phyloP scores from a whole-genome alignment of 441 rosid species.

The Brassica balearica region DNA sequence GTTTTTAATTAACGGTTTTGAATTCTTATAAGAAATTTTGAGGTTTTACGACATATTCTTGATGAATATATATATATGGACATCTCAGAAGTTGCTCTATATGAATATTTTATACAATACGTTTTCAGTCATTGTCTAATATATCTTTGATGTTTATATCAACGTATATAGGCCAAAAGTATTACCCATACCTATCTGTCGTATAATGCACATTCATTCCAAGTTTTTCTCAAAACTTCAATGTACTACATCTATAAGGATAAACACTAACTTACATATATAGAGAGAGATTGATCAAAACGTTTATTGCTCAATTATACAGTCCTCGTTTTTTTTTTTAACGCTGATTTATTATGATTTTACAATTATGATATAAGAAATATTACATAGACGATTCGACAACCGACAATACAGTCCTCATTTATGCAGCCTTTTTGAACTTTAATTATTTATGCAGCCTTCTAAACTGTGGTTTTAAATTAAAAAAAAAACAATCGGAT shows the following conservation, averaged over 20 bases:
- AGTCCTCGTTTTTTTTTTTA: not conserved
- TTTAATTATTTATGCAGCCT: not conserved
- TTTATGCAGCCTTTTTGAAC: not conserved
- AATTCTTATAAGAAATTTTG: constrained; percentile 9
- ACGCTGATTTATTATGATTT: too few relatives aligned
- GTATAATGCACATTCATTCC: not conserved
- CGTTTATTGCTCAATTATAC: not conserved
- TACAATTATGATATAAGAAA: too few relatives aligned
- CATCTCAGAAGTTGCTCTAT: not conserved
- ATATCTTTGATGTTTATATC: constrained; percentile 9
- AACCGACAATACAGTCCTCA: not conserved
- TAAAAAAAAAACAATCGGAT: not conserved
- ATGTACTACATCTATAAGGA: not conserved
- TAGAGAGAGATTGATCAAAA: not conserved
- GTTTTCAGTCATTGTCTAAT: constrained; percentile 3
- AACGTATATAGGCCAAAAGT: not conserved
- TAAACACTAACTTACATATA: constrained; percentile 5
- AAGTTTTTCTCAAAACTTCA: not conserved
- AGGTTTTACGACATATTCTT: constrained; percentile 30
- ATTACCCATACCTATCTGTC: not conserved
- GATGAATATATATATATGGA: constrained; percentile 20
- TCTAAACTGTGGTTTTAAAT: not conserved
- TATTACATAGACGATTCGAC: too few relatives aligned
- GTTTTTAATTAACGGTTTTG: constrained; percentile 17
- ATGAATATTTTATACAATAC: not conserved